Evolutionary conservation across 768 basidiomycete species (phyloP), one percentile per base, ranked within the genome.

Genomic region (Neoboletus brunneissimus): DNA sequence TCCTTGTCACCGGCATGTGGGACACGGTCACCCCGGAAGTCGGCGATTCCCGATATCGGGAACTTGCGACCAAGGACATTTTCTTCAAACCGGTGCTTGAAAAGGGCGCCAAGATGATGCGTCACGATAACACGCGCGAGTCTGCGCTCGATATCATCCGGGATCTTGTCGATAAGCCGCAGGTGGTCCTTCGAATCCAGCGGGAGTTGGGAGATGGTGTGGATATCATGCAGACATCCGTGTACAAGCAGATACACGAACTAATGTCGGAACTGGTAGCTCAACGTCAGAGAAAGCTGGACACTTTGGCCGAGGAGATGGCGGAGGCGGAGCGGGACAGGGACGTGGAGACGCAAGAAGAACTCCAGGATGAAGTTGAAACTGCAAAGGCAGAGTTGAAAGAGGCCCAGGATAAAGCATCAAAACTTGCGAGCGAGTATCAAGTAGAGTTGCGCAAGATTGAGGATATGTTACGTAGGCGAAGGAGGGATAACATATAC

Each of bases 1-100:
- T 78, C 18, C 75, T 84, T 29, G 76, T 77, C 52, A 82, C 83
- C 2, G 79, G 74, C 27, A 81, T 79, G 79, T 83, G 82, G 81
- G 75, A 72, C 18, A 63, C 70, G 18, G 73, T 78, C 35, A 64
- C 64, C 6, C 51, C 51, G 8, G 70, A 71, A 16, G 59, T 74
- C 5, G 77, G 75, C 10, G 43, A 67, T 22, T 63, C 68, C 12
- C 68, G 83, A 31, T 77, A 83, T 54, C 42, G 45, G 22, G 81
- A 84, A 56, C 75, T 84, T 4, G 62, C 61, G 22, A 57, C 46
- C 32, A 70, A 74, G 52, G 70, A 71, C n/a, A 72, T 72, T 5
- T 84, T 83, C 66, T 84, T 82, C 68, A 80, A 79, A 43, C 73
- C 75, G 1, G 77, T 76, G 2, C 66, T 84, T 2, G 76, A 77